Base-by-base conservation (phyloP, 1,284 basidiomycete genomes). In the Coniferiporia sulphurascens region DNA sequence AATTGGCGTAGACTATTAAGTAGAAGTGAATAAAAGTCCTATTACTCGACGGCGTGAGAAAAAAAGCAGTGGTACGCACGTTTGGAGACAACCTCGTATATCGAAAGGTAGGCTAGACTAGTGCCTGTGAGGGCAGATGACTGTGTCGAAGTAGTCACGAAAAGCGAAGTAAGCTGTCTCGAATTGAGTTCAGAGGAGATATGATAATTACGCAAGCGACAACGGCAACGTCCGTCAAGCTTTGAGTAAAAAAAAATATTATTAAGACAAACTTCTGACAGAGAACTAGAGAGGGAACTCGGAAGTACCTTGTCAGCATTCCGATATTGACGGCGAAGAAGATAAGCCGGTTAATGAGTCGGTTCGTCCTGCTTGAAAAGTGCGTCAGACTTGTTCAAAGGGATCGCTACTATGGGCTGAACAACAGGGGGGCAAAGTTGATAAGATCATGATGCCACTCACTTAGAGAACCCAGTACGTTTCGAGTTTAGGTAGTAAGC, bases 291-390 rank as follows among this genome's bases (percentile, higher is more conserved):
- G 50, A 17, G 7, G 12, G 32, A 32, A 12, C 32, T 27, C 34
- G 50, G 4, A 50, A 8, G 15, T 15, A 52, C 50, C 50, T 52
- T 17, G 50, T 52, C 22, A 52, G 32, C 17, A 52, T n/a, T 32
- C 50, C 50, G 17, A 52, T 52, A 52, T 52, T 52, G 32, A 52
- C 17, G 27, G 50, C 50, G 27, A 52, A 52, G 50, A 52, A 52
- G 32, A 52, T 52, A 15, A 52, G 50, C 32, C 50, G 32, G 41
- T 43, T 43, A n/a, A 43, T 43, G 41, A 43, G 41, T n/a, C 36
- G 22, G 32, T 52, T 52, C 50, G 50, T 52, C 32, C 50, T 52
- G 17, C 50, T 52, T 36, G 36, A 10, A n/a, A 52, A 32, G 36
- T 19, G 22, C 19, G 50, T 43, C n/a, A 43, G 41, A 43, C 41